Evolutionary conservation across 371 early-diverging fungal genomes (phyloP).

Genomic region (Mucor indicus): DNA sequence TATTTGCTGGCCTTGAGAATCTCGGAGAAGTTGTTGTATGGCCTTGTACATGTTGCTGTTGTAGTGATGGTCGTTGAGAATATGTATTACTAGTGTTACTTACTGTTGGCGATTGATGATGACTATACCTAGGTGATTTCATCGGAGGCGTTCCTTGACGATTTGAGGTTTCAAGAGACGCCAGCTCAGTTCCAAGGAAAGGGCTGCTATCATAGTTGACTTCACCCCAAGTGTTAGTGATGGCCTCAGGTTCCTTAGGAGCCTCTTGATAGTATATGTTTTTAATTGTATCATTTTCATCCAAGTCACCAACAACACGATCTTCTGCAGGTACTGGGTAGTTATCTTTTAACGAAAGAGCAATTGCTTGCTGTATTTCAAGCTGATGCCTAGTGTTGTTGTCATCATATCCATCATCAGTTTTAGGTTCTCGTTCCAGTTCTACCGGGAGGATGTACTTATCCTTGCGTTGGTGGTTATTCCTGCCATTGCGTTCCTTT

Average conservation of each 20-base stretch:
- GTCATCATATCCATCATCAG: constrained; percentile 21
- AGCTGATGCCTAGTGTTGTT: constrained; percentile 13
- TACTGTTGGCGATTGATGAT: too few species aligned
- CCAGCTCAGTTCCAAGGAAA: neutral
- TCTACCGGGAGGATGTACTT: neutral
- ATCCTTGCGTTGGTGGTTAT: neutral
- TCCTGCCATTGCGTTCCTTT: neutral
- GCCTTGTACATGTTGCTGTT: too few species aligned
- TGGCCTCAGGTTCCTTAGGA: neutral
- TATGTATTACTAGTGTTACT: too few species aligned
- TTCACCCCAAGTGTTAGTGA: constrained; percentile 1
- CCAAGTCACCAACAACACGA: neutral
- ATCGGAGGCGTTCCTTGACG: neutral
- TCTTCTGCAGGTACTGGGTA: neutral
- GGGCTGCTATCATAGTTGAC: neutral
- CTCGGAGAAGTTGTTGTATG: too few species aligned
- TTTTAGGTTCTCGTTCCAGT: neutral
- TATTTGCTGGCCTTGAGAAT: too few species aligned
- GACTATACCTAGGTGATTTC: neutral
- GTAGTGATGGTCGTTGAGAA: too few species aligned
- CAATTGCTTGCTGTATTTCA: constrained; percentile 26
- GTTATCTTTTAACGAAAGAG: constrained; percentile 10
- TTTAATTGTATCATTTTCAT: neutral
- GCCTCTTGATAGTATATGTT: neutral
- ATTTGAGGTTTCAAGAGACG: neutral